Percentiles rank a stretch among this genome's conserved stretches.
These are phyloP conservation scores for Syzygium aromaticum DNA, from an alignment of 345 rosid species.

Conservation along the genomic window DNA sequence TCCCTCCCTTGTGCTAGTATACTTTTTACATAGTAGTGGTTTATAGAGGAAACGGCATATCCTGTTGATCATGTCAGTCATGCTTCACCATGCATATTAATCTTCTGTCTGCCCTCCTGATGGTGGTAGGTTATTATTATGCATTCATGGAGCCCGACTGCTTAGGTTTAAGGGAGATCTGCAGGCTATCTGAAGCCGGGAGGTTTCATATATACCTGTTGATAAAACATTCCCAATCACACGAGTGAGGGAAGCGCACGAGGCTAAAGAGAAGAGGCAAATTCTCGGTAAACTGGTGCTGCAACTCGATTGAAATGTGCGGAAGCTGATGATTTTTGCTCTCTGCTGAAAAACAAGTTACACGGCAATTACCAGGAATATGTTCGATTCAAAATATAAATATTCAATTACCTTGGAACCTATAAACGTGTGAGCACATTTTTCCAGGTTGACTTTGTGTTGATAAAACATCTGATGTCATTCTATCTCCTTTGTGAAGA, in stretches of 20 bases:
- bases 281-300: conserved; percentile 82
- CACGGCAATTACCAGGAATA: too few species aligned
- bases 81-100: neutral
- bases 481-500: too few species aligned
- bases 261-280: conserved; percentile 62
- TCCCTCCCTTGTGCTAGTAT: neutral
- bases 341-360: too few species aligned
- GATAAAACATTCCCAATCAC: conserved; percentile 72
- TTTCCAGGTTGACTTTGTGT: too few species aligned
- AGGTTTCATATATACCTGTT: conserved; percentile 67
- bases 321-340: neutral
- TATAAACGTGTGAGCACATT: too few species aligned
- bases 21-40: neutral
- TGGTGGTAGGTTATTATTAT: conserved; percentile 67
- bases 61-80: neutral
- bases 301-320: conserved; percentile 39
- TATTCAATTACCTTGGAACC: too few species aligned
- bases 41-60: neutral
- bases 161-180: conserved; percentile 75
- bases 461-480: too few species aligned
- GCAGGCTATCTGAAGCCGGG: conserved; percentile 57
- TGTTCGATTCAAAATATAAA: too few species aligned
- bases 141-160: conserved; percentile 86
- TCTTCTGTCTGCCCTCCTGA: neutral
- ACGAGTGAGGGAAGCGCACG: conserved; percentile 77